Conservation (phyloP, 805 yeast species). For the Sungouiella blattae region DNA sequence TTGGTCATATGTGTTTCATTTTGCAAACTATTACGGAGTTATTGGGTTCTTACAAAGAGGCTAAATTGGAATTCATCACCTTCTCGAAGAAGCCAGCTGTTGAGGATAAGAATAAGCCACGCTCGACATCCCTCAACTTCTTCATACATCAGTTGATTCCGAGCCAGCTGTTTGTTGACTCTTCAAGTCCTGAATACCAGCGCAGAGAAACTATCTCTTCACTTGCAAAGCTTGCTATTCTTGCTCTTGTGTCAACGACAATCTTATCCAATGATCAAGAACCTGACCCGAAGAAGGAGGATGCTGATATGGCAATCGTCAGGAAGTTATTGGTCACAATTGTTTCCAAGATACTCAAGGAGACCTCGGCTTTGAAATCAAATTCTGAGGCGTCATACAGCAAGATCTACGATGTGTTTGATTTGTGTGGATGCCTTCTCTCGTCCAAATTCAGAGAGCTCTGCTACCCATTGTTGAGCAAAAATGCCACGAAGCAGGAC, state of each 20-base stretch:
- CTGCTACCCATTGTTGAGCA: conserved; percentile 44
- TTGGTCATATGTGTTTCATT: conserved; percentile 65
- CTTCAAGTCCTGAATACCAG: conserved; percentile 38
- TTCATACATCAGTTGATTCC: conserved; percentile 72
- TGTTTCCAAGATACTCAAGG: conserved; percentile 58
- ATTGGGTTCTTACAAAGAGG: conserved; percentile 71
- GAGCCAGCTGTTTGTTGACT: conserved; percentile 40
- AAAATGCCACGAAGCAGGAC: conserved; percentile 52
- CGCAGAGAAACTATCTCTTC: conserved; percentile 56
- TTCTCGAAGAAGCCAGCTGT: conserved; percentile 56
- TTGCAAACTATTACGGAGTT: conserved; percentile 68
- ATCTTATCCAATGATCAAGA: conserved; percentile 46
- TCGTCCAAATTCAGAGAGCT: conserved; percentile 41
- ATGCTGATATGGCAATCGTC: conserved; percentile 68
- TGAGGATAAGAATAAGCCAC: conserved; percentile 52
- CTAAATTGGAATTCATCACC: conserved; percentile 78
- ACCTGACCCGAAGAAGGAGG: conserved; percentile 49
- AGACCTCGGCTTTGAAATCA: conserved; percentile 36
- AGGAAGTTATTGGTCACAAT: conserved; percentile 72
- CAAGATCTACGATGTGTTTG: conserved; percentile 51
- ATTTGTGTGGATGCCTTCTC: conserved; percentile 44
- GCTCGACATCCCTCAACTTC: conserved; percentile 73
- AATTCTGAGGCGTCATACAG: conserved; percentile 47
- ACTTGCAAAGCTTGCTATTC: conserved; percentile 57
- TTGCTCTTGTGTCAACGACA: conserved; percentile 59